phyloP scores from a whole-genome alignment of 306 rosid species.

The Begonia fuchsioides region DNA sequence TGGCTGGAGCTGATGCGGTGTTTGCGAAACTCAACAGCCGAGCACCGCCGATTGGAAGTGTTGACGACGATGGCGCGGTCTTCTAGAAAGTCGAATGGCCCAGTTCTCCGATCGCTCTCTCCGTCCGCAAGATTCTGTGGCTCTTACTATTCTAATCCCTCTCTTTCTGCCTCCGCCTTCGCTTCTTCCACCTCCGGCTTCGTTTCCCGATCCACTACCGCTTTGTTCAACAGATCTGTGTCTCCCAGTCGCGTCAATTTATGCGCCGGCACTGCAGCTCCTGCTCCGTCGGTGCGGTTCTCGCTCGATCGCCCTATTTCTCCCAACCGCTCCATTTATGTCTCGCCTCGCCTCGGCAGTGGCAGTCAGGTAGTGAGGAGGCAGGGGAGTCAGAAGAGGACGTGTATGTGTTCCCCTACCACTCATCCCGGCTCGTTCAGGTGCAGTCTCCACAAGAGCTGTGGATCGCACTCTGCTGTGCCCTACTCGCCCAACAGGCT shows the following conservation, averaged over 20 bases:
- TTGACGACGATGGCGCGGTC: constrained; percentile 40
- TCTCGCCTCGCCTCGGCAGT: constrained; percentile 1
- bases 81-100: constrained; percentile 50
- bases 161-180: constrained; percentile 30
- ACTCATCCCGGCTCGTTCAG: constrained; percentile 66
- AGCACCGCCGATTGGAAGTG: constrained; percentile 25
- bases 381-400: constrained; percentile 21
- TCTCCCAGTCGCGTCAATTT: constrained; percentile 14
- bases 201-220: constrained; percentile 15
- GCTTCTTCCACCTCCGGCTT: constrained; percentile 35
- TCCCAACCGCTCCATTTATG: constrained; percentile 25
- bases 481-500: constrained; percentile 18
- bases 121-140: constrained; percentile 44
- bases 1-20: constrained; percentile 55
- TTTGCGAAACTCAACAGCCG: constrained; percentile 63
- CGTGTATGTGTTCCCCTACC: constrained; percentile 54
- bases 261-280: constrained; percentile 1
- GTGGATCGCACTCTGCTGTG: constrained; percentile 10
- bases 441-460: constrained; percentile 39
- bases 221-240: constrained; percentile 15
- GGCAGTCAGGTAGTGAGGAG: constrained; percentile 10
- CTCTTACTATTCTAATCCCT: constrained; percentile 19
- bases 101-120: constrained; percentile 38
- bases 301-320: constrained; percentile 18
- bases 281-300: constrained; percentile 16